phyloP scores from a whole-genome alignment of 169 alveolate genomes.

The Plasmodium coatneyi region DNA sequence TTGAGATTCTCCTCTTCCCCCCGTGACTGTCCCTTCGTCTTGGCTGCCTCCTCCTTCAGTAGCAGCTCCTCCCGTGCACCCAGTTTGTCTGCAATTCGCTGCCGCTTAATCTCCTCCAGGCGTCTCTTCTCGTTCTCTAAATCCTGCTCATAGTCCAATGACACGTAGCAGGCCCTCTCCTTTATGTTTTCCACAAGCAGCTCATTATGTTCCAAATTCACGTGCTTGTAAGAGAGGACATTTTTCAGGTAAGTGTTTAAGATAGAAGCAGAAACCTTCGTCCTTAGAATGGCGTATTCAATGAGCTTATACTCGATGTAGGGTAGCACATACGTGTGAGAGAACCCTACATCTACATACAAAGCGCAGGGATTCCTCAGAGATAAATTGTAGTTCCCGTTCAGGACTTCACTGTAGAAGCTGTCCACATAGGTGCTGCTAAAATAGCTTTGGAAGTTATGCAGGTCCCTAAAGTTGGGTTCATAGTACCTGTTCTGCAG shows the following conservation, averaged over 20 bases:
- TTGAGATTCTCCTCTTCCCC: no score
- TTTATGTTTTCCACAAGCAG: conserved; percentile 86
- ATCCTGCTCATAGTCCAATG: conserved; percentile 63
- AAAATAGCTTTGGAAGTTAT: conserved; percentile 31
- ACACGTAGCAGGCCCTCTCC: conserved; percentile 79
- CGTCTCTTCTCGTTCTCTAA: conserved; percentile 27
- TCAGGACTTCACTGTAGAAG: conserved; percentile 27
- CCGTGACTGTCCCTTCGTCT: background rate
- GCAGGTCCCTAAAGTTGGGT: conserved; percentile 25
- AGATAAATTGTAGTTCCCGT: conserved; percentile 61
- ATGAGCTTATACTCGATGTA: conserved; percentile 83
- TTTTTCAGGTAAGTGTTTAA: conserved; percentile 87
- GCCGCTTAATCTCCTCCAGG: conserved; percentile 24
- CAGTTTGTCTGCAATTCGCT: conserved; percentile 2
- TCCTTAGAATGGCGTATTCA: conserved; percentile 87
- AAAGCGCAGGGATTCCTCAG: conserved; percentile 83
- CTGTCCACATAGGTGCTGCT: conserved; percentile 29
- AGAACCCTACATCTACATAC: conserved; percentile 89
- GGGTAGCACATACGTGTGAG: conserved; percentile 86
- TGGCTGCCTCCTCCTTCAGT: background rate
- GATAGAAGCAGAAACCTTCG: conserved; percentile 83
- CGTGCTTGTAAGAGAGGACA: conserved; percentile 82
- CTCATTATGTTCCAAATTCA: conserved; percentile 88
- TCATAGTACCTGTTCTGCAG: conserved; percentile 34
- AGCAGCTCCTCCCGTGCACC: conserved; percentile 14